These are phyloP conservation scores for Cenchrus purpureus DNA, from an alignment of 176 grass and related monocot genomes.

Conservation along the genomic window DNA sequence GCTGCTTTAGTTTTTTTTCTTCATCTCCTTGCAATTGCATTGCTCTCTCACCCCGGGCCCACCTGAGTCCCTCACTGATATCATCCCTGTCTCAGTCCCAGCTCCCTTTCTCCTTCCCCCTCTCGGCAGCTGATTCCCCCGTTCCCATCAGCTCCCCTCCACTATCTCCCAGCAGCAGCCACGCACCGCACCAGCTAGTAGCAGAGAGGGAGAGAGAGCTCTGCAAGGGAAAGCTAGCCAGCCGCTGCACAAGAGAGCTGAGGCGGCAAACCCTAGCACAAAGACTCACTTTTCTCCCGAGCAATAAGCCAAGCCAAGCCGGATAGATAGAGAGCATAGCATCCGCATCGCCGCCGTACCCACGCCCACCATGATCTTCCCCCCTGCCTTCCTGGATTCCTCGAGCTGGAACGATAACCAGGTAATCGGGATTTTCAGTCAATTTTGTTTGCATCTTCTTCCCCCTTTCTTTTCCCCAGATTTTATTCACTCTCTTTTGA, in stretches of 20 bases:
- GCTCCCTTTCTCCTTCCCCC: slow-evolving; percentile 32
- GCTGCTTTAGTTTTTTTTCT: background rate
- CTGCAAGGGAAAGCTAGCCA: slow-evolving; percentile 19
- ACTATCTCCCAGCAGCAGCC: slow-evolving; percentile 57
- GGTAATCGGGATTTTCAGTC: slow-evolving; percentile 50
- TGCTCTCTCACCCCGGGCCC: background rate
- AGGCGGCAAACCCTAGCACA: slow-evolving; percentile 37
- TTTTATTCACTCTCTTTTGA: slow-evolving; percentile 61
- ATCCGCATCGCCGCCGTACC: slow-evolving; percentile 3
- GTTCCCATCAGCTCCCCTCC: slow-evolving; percentile 37
- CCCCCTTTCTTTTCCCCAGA: slow-evolving; percentile 39
- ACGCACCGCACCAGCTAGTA: background rate
- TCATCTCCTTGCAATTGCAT: no score
- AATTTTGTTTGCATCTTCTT: slow-evolving; percentile 28
- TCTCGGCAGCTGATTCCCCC: background rate
- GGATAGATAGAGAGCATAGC: background rate
- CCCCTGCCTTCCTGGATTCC: slow-evolving; percentile 75
- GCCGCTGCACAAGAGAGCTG: background rate
- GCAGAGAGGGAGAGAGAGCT: background rate
- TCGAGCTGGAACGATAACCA: slow-evolving; percentile 87
- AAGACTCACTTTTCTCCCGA: slow-evolving; percentile 25
- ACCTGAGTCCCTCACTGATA: slow-evolving; percentile 43
- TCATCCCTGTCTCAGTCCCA: slow-evolving; percentile 49
- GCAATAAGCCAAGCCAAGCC: background rate
- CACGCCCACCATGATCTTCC: slow-evolving; percentile 67